phyloP scores from a whole-genome alignment of 1,284 basidiomycete genomes.

The Hemileia vastatrix region DNA sequence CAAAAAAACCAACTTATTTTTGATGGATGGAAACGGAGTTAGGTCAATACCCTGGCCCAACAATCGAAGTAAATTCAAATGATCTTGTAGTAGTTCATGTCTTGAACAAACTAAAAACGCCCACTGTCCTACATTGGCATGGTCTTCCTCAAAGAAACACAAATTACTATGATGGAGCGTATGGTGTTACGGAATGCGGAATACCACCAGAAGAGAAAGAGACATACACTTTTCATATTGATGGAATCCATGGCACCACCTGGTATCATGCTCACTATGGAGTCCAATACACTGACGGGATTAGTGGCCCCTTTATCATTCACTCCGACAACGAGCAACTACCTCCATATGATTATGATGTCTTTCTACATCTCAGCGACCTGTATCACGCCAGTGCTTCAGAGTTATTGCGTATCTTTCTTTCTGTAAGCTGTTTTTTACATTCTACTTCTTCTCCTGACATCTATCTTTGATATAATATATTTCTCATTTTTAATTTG shows the following conservation, averaged over 20 bases:
- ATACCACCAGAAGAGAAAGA: conserved; percentile 29
- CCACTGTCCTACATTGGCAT: conserved; percentile 28
- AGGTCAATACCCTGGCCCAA: conserved; percentile 29
- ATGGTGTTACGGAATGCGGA: conserved; percentile 38
- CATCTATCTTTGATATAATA: neutral
- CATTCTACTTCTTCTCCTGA: neutral
- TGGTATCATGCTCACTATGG: conserved; percentile 27
- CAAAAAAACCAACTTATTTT: no score
- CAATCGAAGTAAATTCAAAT: conserved; percentile 26
- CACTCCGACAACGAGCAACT: no score
- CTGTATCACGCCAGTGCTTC: conserved; percentile 17
- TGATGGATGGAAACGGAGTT: no score
- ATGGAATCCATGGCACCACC: conserved; percentile 24
- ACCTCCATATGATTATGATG: conserved; percentile 22
- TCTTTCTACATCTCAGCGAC: conserved; percentile 20
- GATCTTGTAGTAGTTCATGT: conserved; percentile 28
- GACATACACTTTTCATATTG: conserved; percentile 26
- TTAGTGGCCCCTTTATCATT: conserved; percentile 19
- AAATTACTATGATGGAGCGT: conserved; percentile 26
- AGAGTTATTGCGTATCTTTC: conserved; percentile 9
- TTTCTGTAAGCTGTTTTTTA: conserved; percentile 22
- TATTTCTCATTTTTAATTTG: neutral
- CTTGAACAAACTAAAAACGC: conserved; percentile 22
- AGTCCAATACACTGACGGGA: conserved; percentile 15
- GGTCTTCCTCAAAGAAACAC: conserved; percentile 25